These are phyloP conservation scores for Pyrrhoderma noxium DNA, from an alignment of 1,284 basidiomycete genomes.

Conservation along the genomic window DNA sequence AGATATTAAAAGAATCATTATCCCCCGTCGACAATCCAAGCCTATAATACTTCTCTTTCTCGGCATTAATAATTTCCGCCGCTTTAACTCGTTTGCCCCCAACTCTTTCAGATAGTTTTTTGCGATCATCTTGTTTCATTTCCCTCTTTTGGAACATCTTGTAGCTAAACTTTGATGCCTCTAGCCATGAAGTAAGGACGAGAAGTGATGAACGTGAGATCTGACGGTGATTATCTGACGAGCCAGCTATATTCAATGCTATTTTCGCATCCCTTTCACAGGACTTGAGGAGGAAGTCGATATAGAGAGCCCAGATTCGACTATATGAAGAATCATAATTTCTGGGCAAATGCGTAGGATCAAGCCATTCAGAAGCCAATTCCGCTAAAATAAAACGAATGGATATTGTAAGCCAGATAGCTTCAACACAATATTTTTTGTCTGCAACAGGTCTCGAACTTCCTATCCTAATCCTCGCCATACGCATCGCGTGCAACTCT, in stretches of 20 bases:
- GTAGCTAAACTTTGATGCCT: slow-evolving; percentile 33
- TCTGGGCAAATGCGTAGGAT: slow-evolving; percentile 15
- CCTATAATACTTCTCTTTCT: not conserved
- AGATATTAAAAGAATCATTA: not conserved
- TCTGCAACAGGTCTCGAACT: slow-evolving; percentile 47
- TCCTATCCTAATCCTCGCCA: slow-evolving; percentile 42
- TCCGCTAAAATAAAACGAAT: slow-evolving; percentile 37
- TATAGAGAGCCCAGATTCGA: slow-evolving; percentile 33
- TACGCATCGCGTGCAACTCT: slow-evolving; percentile 38
- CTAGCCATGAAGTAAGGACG: slow-evolving; percentile 33
- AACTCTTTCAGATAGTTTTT: slow-evolving; percentile 20
- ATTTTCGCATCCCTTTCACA: slow-evolving; percentile 36
- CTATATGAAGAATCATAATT: slow-evolving; percentile 13
- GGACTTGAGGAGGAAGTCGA: slow-evolving; percentile 34
- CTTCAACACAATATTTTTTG: slow-evolving; percentile 47
- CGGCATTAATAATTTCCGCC: slow-evolving; percentile 24
- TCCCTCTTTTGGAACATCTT: slow-evolving; percentile 23
- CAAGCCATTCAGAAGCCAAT: slow-evolving; percentile 29
- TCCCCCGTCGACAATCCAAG: not conserved
- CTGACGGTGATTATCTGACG: slow-evolving; percentile 32
- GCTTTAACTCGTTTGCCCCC: slow-evolving; percentile 29
- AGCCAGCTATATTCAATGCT: slow-evolving; percentile 31
- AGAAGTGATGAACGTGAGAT: slow-evolving; percentile 32
- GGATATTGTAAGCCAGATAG: slow-evolving; percentile 40
- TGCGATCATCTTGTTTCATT: slow-evolving; percentile 15